Percentiles rank a stretch among this genome's conserved stretches.
Evolutionary conservation across 257 asterid species (phyloP).

Genomic region (Sherardia arvensis): DNA sequence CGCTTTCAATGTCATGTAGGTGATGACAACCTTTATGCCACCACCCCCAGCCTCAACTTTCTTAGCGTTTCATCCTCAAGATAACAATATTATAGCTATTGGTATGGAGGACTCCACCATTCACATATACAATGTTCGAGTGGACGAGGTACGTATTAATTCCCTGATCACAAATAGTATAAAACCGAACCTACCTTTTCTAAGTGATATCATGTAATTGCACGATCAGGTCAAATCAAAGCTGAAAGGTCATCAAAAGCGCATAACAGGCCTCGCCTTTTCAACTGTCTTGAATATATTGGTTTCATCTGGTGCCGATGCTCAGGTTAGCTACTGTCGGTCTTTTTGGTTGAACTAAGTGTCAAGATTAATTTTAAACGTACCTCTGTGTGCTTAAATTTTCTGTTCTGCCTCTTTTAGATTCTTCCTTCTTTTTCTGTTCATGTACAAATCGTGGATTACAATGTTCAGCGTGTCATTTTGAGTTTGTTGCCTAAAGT

Average conservation of each 20-base stretch:
- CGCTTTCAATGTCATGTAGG: constrained; percentile 30
- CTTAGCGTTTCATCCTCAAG: constrained; percentile 94
- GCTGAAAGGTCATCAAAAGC: constrained; percentile 84
- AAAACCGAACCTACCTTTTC: not conserved
- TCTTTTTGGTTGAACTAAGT: not conserved
- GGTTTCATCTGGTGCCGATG: constrained; percentile 96
- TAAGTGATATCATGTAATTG: constrained; percentile 11
- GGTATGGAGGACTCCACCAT: constrained; percentile 99
- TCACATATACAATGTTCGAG: constrained; percentile 89
- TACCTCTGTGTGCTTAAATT: too few species aligned
- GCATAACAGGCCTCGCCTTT: constrained; percentile 84
- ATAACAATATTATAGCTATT: constrained; percentile 87
- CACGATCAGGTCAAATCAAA: constrained; percentile 61
- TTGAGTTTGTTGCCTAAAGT: not conserved
- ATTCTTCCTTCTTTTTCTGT: too few species aligned
- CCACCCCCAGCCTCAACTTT: constrained; percentile 94
- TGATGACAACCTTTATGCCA: constrained; percentile 95
- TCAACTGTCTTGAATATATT: constrained; percentile 73
- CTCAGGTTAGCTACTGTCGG: constrained; percentile 49
- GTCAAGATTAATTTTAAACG: not conserved
- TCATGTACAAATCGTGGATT: not conserved
- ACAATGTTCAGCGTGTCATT: not conserved
- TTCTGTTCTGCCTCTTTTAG: too few species aligned
- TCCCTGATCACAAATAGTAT: not conserved
- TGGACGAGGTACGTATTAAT: constrained; percentile 59